phyloP scores from a whole-genome alignment of 176 grass and related monocot species.

The Miscanthus lutarioriparius region DNA sequence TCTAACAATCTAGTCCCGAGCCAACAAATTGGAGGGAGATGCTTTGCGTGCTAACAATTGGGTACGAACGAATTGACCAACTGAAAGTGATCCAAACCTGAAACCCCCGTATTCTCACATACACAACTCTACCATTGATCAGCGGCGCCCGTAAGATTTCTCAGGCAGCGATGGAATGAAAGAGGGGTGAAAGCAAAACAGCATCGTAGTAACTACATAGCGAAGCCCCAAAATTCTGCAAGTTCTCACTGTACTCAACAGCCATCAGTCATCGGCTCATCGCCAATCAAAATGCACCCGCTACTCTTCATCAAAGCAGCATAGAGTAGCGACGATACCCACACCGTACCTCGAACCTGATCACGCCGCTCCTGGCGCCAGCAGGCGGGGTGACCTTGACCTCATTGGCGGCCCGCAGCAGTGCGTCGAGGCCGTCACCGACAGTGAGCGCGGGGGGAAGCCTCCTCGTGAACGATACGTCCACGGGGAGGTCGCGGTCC shows the following conservation, averaged over 20 bases:
- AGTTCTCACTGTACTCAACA: not conserved
- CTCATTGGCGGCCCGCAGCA: constrained; percentile 42
- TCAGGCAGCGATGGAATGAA: not conserved
- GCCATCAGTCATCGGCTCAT: not conserved
- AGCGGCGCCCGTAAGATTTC: not conserved
- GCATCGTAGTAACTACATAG: not conserved
- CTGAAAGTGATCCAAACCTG: not conserved
- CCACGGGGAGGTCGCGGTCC: constrained; percentile 29
- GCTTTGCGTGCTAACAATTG: not conserved
- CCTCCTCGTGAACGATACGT: constrained; percentile 42
- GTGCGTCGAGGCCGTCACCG: constrained; percentile 36
- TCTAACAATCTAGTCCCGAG: not conserved
- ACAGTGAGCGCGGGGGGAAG: constrained; percentile 49
- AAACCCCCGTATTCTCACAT: not conserved
- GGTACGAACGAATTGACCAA: not conserved
- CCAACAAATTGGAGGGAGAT: not conserved
- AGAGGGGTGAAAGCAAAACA: not conserved
- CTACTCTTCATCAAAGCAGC: not conserved
- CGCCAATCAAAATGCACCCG: not conserved
- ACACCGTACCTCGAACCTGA: constrained; percentile 51
- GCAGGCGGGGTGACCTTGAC: constrained; percentile 41
- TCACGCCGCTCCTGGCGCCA: constrained; percentile 39
- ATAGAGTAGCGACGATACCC: not conserved
- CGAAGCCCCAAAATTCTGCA: not conserved
- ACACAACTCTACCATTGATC: not conserved